Base-by-base conservation (phyloP, 1,284 basidiomycete genomes). In the Inonotus hispidus region DNA sequence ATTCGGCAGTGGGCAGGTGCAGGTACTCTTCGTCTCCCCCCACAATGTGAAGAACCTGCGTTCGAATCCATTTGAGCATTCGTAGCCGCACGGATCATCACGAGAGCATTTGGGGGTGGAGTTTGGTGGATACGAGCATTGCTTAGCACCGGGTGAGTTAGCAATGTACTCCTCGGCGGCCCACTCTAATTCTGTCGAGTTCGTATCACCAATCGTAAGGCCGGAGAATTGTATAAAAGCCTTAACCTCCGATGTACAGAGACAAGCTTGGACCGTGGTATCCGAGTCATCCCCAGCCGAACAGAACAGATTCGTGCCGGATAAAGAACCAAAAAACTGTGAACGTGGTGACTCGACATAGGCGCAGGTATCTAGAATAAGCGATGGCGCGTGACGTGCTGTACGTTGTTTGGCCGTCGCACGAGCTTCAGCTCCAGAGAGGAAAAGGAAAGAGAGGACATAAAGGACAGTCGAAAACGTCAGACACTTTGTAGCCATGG, bases 31-130 rank as follows among this genome's bases (percentile, higher is more conserved):
- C 27, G 8, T 35, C n/a, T 27, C 29, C 35, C 50, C 50, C 16
- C 32, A n/a, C 8, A 52, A 4, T 29, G 13, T 35, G 14, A 6
- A 32, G 23, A 14, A 41, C 14, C 14, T 19, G 35, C 19, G 53
- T 19, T 25, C 10, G 41, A 41, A 59, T 21, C 57, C 57, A n/a
- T 59, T 46, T 19, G 29, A 52, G 23, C 57, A 59, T 21, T 32
- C 49, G 25, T 53, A 59, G 13, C 38, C 57, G 19, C 57, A 59
- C 3, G 47, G 45, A 50, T 35, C 32, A 27, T 16, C 27, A 16
- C 38, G n/a, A 29, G 57, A 50, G 27, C 47, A 53, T 25, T 11
- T 37, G 19, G 46, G 27, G 23, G 16, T 37, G 7, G 47, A 27
- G 46, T 58, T 39, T 4, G 41, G 27, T 3, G 56, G 56, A 16